These are phyloP conservation scores for Alternaria conjuncta DNA, from an alignment of 2,329 filamentous ascomycete genomes.

Conservation along the genomic window DNA sequence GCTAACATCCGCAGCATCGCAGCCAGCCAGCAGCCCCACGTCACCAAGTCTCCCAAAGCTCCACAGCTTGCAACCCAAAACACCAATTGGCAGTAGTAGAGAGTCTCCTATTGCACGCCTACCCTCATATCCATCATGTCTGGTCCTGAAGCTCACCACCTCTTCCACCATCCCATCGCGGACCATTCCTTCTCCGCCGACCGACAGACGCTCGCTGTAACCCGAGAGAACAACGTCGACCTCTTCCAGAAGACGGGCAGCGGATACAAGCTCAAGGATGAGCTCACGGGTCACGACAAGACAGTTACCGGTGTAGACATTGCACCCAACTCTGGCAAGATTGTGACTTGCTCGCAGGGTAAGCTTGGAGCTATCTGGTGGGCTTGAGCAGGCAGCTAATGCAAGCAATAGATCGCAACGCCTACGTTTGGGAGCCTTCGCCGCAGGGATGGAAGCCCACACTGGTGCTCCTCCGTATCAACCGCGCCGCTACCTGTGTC, in stretches of 20 bases:
- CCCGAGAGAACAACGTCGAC: constrained; percentile 87
- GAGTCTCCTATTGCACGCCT: constrained; percentile 82
- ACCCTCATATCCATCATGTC: constrained; percentile 67
- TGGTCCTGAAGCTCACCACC: constrained; percentile 88
- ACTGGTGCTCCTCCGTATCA: constrained; percentile 94
- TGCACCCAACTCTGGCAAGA: constrained; percentile 85
- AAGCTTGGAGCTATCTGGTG: constrained; percentile 19
- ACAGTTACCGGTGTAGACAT: constrained; percentile 96
- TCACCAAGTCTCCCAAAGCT: constrained; percentile 12
- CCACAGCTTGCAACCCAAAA: constrained; percentile 7
- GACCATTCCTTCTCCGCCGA: constrained; percentile 99
- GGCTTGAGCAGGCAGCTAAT: constrained; percentile 22
- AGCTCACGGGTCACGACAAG: constrained; percentile 96
- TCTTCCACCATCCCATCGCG: constrained; percentile 94
- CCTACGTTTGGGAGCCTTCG: constrained; percentile 97
- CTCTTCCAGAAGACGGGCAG: constrained; percentile 78
- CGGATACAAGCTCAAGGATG: constrained; percentile 84
- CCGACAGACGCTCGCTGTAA: constrained; percentile 84
- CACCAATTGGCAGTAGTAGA: constrained; percentile 71
- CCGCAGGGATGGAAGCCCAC: constrained; percentile 94
- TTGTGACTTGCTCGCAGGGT: constrained; percentile 98
- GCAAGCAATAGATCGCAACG: constrained; percentile 78
- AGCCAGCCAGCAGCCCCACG: constrained; percentile 10
- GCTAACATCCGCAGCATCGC: constrained; percentile 15
- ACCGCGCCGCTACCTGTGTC: constrained; percentile 93